Evolutionary conservation across 2,329 filamentous ascomycete genomes (phyloP).

Genomic region (Venturia nashicola): DNA sequence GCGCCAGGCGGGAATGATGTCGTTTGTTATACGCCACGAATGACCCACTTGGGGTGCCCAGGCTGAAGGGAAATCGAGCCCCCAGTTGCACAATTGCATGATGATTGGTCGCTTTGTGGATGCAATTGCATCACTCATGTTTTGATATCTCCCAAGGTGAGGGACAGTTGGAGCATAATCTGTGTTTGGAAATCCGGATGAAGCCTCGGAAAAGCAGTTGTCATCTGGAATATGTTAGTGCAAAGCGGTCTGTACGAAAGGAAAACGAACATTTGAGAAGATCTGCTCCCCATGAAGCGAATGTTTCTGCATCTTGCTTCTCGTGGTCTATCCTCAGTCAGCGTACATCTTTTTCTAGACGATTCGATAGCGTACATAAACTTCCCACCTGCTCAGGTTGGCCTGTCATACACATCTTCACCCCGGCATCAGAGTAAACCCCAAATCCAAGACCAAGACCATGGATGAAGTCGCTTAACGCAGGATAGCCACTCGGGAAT

Average conservation of each 20-base stretch:
- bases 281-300: conserved; percentile 30
- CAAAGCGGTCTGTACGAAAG: not conserved
- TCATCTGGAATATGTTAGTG: not conserved
- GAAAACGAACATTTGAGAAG: conserved; percentile 47
- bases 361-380: conserved; percentile 15
- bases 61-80: conserved; percentile 32
- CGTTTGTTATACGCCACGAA: conserved; percentile 31
- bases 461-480: conserved; percentile 24
- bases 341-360: conserved; percentile 37
- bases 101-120: conserved; percentile 30
- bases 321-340: conserved; percentile 30
- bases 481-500: conserved; percentile 15
- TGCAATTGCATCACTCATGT: conserved; percentile 40
- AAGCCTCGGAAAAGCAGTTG: not conserved
- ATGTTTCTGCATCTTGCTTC: conserved; percentile 40
- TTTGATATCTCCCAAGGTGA: conserved; percentile 27
- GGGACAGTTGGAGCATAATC: not conserved
- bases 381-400: not conserved
- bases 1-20: conserved; percentile 37
- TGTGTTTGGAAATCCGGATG: conserved; percentile 29
- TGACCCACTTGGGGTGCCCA: conserved; percentile 34
- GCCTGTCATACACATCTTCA: not conserved
- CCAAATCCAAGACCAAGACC: conserved; percentile 37
- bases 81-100: conserved; percentile 40
- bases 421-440: conserved; percentile 38